phyloP scores from a whole-genome alignment of 805 yeast genomes.

The Wickerhamiella qilinensis region DNA sequence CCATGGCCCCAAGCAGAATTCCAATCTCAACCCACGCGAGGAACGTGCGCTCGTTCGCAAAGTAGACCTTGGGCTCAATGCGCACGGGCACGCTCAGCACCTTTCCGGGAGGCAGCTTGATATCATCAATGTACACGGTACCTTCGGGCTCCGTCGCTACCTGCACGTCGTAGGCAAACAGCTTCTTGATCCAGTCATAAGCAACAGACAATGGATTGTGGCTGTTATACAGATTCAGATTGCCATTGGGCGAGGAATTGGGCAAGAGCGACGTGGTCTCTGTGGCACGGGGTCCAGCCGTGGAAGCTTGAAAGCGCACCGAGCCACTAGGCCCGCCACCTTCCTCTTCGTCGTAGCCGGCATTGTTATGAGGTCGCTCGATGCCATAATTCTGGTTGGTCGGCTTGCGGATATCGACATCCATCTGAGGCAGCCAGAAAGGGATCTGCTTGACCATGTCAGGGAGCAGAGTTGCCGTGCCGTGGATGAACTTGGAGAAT shows the following conservation, averaged over 20 bases:
- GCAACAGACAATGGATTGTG: not conserved
- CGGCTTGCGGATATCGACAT: slow-evolving; percentile 85
- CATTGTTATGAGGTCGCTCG: slow-evolving; percentile 26
- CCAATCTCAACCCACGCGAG: slow-evolving; percentile 88
- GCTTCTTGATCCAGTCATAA: slow-evolving; percentile 2
- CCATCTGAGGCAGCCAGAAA: slow-evolving; percentile 97
- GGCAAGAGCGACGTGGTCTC: slow-evolving; percentile 13
- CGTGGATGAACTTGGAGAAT: slow-evolving; percentile 93
- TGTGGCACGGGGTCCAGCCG: slow-evolving; percentile 5
- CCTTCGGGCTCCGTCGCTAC: slow-evolving; percentile 44
- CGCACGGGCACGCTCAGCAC: slow-evolving; percentile 83
- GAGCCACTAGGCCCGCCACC: slow-evolving; percentile 7
- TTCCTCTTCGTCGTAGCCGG: slow-evolving; percentile 1
- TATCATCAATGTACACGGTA: slow-evolving; percentile 38
- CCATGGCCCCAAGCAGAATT: slow-evolving; percentile 74
- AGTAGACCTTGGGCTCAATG: slow-evolving; percentile 97
- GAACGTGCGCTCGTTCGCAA: slow-evolving; percentile 93
- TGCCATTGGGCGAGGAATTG: not conserved
- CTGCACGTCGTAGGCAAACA: slow-evolving; percentile 14
- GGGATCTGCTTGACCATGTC: slow-evolving; percentile 75
- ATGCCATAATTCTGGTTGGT: slow-evolving; percentile 48
- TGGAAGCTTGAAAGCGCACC: slow-evolving; percentile 6
- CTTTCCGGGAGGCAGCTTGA: slow-evolving; percentile 76
- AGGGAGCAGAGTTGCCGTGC: slow-evolving; percentile 81
- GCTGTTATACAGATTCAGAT: not conserved